Evolutionary conservation across 1,139 yeast species (phyloP).

Genomic region (Insectozyma bohioensis): DNA sequence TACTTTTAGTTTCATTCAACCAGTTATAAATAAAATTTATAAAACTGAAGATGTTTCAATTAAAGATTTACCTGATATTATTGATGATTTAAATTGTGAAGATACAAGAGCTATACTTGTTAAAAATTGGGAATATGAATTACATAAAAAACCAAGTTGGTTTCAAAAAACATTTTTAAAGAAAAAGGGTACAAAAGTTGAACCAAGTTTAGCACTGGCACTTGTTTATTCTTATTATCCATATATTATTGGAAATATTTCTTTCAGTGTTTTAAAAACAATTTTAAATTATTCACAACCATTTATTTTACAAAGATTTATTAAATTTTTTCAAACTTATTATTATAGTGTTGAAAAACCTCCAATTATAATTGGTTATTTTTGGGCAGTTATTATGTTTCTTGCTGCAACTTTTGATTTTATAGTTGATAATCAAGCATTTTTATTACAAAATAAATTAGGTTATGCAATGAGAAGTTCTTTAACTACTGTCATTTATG

Average conservation of each 20-base stretch:
- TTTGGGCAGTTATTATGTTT: conserved; percentile 29
- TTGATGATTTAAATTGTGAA: conserved; percentile 14
- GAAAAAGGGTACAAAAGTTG: conserved; percentile 9
- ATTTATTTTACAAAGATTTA: conserved; percentile 30
- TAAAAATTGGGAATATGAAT: conserved; percentile 11
- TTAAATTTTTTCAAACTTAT: conserved; percentile 25
- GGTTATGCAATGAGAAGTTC: conserved; percentile 22
- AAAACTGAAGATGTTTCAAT: conserved; percentile 19
- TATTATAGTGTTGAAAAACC: conserved; percentile 17
- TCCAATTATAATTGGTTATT: conserved; percentile 27
- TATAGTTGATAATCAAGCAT: conserved; percentile 26
- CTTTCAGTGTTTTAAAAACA: conserved; percentile 21
- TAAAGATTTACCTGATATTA: conserved; percentile 22
- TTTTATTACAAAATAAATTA: conserved; percentile 19
- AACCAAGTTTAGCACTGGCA: conserved; percentile 12
- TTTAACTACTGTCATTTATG: conserved; percentile 30
- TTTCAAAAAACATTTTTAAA: conserved; percentile 6
- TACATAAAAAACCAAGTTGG: conserved; percentile 9
- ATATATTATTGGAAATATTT: conserved; percentile 11
- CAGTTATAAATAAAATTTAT: conserved; percentile 23
- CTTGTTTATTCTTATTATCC: conserved; percentile 9
- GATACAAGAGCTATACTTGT: conserved; percentile 8
- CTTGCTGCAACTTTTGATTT: conserved; percentile 24
- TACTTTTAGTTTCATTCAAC: conserved; percentile 27
- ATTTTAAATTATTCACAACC: conserved; percentile 26